Evolutionary conservation across 2,329 filamentous ascomycete genomes (phyloP).

Genomic region (Scedosporium boydii): DNA sequence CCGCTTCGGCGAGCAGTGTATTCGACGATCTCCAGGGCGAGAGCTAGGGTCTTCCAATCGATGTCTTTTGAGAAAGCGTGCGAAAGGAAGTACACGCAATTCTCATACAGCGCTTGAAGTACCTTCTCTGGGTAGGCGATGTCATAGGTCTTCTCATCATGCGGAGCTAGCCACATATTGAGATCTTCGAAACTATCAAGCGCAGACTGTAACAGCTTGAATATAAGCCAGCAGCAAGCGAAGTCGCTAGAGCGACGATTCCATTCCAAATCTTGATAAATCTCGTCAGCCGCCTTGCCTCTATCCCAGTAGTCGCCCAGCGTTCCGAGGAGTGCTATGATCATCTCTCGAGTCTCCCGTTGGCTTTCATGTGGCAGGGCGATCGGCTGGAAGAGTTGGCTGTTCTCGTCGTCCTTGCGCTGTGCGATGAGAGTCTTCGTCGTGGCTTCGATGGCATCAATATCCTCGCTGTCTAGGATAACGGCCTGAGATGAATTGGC

Average conservation of each 20-base stretch:
- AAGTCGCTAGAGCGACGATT: conserved; percentile 50
- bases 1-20: conserved; percentile 62
- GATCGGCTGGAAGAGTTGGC: conserved; percentile 45
- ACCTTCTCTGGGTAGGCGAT: conserved; percentile 34
- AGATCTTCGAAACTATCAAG: conserved; percentile 42
- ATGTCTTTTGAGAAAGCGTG: conserved; percentile 35
- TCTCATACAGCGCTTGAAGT: conserved; percentile 59
- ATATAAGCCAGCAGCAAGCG: conserved; percentile 71
- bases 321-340: conserved; percentile 47
- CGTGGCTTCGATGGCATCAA: conserved; percentile 1
- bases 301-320: conserved; percentile 50
- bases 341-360: conserved; percentile 45
- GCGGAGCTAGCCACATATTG: conserved; percentile 54
- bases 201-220: conserved; percentile 57
- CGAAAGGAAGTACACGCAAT: conserved; percentile 53
- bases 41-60: conserved; percentile 67
- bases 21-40: conserved; percentile 73
- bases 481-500: neutral
- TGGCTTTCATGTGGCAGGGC: conserved; percentile 58
- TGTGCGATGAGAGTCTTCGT: neutral
- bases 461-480: neutral
- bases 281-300: conserved; percentile 50
- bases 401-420: neutral
- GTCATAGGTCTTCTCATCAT: neutral
- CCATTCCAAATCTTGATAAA: conserved; percentile 54